Base-by-base conservation (phyloP, 2,329 filamentous ascomycete genomes). In the Penicillium corylophilum region DNA sequence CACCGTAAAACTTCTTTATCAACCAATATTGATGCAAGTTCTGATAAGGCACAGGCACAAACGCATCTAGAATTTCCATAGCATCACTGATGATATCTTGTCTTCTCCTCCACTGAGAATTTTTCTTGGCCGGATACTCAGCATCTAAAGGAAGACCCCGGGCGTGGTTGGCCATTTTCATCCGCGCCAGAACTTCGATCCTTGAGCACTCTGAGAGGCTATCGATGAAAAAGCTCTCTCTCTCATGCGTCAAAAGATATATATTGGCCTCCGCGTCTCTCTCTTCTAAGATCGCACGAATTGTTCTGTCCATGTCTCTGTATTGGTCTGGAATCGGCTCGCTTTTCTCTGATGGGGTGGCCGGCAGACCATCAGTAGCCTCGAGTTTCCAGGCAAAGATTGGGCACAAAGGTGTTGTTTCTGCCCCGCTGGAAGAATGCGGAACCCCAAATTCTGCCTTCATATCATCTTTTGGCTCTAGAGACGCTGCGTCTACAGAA, bases 1-100 rank as follows among this genome's bases (percentile, higher is more conserved):
- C 49, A 29, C 49, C 49, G 22, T 44, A 47, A 15, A 51, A 51
- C 23, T 47, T 51, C 49, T 31, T 47, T 29, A 47, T 46, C 20
- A 44, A 8, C 49, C 44, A 47, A 39, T 39, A 51, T 15, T 40
- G 26, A 36, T 42, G 18, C 2, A 41, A 3, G 5, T 39, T 35
- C n/a, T 51, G 49, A 33, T 51, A 51, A 8, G 43, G 31, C n/a
- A 42, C 26, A 10, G 49, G 49, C 3, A 47, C 38, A 24, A 47
- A 51, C 7, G 49, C 36, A 43, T 51, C 36, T 18, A 51, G 23
- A 23, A 51, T 43, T 16, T 35, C 44, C 5, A 51, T 35, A 2
- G 43, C 43, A 10, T 29, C 15, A 16, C n/a, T 43, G 16, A 29
- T 13, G n/a, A 51, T 44, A 8, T 44, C 28, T 18, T 28, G n/a